phyloP scores from a whole-genome alignment of 306 rosid species.

The Mucuna pruriens region DNA sequence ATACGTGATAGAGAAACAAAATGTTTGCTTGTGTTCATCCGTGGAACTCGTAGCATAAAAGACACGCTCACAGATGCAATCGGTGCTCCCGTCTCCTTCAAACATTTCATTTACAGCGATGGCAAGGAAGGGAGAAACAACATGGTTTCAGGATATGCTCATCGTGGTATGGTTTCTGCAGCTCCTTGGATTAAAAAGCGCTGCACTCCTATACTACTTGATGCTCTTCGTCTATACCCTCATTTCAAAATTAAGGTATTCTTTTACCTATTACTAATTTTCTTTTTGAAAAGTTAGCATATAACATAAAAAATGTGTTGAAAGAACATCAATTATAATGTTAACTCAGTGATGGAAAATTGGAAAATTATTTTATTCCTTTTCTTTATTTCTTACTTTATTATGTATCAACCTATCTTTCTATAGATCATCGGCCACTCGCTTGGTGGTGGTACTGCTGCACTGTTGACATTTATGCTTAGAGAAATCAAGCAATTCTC shows the following conservation, averaged over 20 bases:
- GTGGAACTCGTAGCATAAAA: constrained; percentile 95
- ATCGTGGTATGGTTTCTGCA: constrained; percentile 96
- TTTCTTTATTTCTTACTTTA: neutral
- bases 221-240: constrained; percentile 72
- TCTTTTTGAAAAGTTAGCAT: too few relatives aligned
- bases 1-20: constrained; percentile 66
- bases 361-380: too few relatives aligned
- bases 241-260: constrained; percentile 81
- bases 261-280: too few relatives aligned
- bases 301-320: too few relatives aligned
- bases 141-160: constrained; percentile 87
- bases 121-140: constrained; percentile 75
- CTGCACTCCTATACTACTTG: constrained; percentile 69
- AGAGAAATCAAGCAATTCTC: constrained; percentile 76
- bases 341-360: too few relatives aligned
- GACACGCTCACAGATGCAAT: constrained; percentile 95
- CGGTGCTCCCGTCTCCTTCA: constrained; percentile 90
- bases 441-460: constrained; percentile 98
- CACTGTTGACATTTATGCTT: constrained; percentile 78
- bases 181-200: constrained; percentile 89
- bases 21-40: constrained; percentile 86
- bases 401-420: neutral
- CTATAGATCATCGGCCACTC: constrained; percentile 90
- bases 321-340: too few relatives aligned
- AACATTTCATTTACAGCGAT: constrained; percentile 73